These are phyloP conservation scores for Kwoniella dejecticola DNA, from an alignment of 768 basidiomycete species.

Conservation along the genomic window DNA sequence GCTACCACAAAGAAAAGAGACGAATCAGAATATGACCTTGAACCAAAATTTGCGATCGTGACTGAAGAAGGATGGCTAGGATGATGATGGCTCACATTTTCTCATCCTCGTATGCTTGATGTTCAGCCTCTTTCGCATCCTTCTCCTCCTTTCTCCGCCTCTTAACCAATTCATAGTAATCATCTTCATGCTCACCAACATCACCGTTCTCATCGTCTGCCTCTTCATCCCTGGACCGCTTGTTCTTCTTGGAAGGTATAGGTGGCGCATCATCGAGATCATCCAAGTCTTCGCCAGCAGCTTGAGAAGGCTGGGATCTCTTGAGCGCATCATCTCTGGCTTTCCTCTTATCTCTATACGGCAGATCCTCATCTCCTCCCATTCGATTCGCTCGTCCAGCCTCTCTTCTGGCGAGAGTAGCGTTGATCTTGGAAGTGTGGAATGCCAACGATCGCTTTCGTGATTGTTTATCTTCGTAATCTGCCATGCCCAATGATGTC, in stretches of 20 bases:
- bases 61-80: not conserved
- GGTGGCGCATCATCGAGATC: slow-evolving; percentile 54
- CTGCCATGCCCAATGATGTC: slow-evolving; percentile 67
- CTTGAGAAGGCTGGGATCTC: slow-evolving; percentile 58
- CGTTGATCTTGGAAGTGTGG: slow-evolving; percentile 89
- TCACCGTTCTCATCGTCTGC: slow-evolving; percentile 32
- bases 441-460: slow-evolving; percentile 83
- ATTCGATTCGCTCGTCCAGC: slow-evolving; percentile 70
- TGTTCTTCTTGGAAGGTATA: slow-evolving; percentile 56
- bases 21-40: not conserved
- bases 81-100: slow-evolving; percentile 46
- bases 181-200: slow-evolving; percentile 61
- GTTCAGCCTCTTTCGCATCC: slow-evolving; percentile 75
- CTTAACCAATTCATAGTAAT: slow-evolving; percentile 90
- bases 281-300: slow-evolving; percentile 37
- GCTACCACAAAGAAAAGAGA: not conserved
- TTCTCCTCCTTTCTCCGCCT: slow-evolving; percentile 70
- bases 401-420: slow-evolving; percentile 71
- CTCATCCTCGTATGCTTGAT: slow-evolving; percentile 63
- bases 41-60: no score
- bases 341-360: slow-evolving; percentile 71
- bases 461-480: slow-evolving; percentile 79
- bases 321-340: slow-evolving; percentile 54
- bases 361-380: slow-evolving; percentile 94
- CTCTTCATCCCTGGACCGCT: slow-evolving; percentile 54